Base-by-base conservation (phyloP, 2,329 filamentous ascomycete genomes). In the Cladorrhinum sp. region DNA sequence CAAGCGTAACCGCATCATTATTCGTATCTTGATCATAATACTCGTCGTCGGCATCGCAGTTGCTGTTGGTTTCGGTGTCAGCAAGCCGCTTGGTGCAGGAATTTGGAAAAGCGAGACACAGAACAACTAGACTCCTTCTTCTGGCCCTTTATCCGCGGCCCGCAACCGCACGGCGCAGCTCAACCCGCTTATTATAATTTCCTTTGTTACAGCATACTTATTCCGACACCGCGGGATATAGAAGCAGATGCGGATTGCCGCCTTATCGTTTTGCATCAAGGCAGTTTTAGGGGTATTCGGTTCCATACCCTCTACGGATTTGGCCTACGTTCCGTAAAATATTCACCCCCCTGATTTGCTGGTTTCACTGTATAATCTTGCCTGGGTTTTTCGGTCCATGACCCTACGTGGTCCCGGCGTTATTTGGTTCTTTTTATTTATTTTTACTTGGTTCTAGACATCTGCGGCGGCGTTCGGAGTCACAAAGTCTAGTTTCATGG, bases 11-110 rank as follows among this genome's bases (percentile, higher is more conserved):
- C 78, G 79, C 38, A 78, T 86, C 63, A 74, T 81, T 36, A 75
- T 75, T 65, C 85, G 85, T 74, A 72, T 87, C n/a, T 50, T 66
- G 23, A 66, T 69, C 49, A 64, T 64, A 25, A 3, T 67, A 1
- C 59, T 69, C 18, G 64, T 69, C 13, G 59, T 70, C 32, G 68
- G 65, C 41, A 60, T 67, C 38, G 68, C 67, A 2, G 65, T 69
- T 4, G 68, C 69, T 13, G 66, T 87, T 22, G 85, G 85, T 22
- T 77, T 87, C 50, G 85, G 85, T 53, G 77, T 87, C 65, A 86
- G 83, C 77, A 86, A 84, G 71, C 79, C 83, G 2, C 75, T 86
- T 1, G 80, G 81, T 12, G 84, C 84, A n/a, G 77, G 78, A 16
- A 83, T 86, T 65, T 87, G 84, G 84, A 73, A 75, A 50, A 67